phyloP scores from a whole-genome alignment of 2,329 filamentous ascomycete genomes.

The Colletotrichum sp. region DNA sequence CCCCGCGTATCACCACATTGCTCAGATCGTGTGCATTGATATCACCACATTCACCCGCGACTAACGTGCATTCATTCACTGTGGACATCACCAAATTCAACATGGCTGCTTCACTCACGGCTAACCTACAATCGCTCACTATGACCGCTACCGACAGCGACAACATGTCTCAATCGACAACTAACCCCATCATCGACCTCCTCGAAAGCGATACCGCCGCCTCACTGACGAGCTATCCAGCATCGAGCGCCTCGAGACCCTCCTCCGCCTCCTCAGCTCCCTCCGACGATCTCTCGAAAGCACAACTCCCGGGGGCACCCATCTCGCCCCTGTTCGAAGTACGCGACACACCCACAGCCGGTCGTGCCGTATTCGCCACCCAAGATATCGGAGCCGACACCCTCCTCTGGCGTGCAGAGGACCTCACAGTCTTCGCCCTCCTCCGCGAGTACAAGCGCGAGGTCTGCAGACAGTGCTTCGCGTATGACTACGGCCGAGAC shows the following conservation, averaged over 20 bases:
- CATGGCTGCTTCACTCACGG: neutral
- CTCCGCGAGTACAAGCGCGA: conserved; percentile 15
- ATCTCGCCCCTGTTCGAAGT: conserved; percentile 9
- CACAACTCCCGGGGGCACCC: neutral
- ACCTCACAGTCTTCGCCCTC: conserved; percentile 5
- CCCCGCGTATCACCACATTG: neutral
- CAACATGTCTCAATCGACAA: neutral
- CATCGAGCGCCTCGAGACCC: conserved; percentile 29
- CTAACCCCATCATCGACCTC: neutral
- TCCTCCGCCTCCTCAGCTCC: conserved; percentile 8
- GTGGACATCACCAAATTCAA: neutral
- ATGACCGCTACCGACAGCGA: neutral
- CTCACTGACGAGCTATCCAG: conserved; percentile 12
- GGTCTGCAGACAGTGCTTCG: conserved; percentile 14
- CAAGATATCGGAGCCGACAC: neutral
- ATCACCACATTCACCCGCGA: neutral
- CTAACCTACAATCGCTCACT: neutral
- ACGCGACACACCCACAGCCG: conserved; percentile 8
- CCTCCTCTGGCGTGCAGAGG: conserved; percentile 12
- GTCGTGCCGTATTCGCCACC: conserved; percentile 14
- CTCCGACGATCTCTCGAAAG: neutral
- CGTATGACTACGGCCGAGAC: conserved; percentile 9
- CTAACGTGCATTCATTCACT: neutral
- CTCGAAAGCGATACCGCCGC: neutral
- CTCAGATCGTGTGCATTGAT: neutral